Base-by-base conservation (phyloP, 225 moss, liverwort and hornwort genomes). In the Bryoerythrophyllum caledonicum region DNA sequence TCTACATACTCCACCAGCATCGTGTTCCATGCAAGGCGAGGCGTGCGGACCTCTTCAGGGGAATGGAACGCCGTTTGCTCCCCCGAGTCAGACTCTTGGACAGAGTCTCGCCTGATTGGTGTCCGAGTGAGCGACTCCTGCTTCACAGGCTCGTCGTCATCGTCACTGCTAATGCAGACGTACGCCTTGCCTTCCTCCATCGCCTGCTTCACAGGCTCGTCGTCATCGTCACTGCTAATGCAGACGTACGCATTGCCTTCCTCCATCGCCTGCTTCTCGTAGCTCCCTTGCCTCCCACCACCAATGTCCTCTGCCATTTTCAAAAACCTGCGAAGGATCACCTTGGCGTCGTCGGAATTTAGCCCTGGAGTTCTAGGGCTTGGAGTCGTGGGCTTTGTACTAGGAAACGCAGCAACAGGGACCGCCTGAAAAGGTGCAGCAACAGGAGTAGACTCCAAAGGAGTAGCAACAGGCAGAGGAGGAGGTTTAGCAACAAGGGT, bases 171-270 rank as follows among this genome's bases (percentile, higher is more conserved):
- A 46, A 67, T 10, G 14, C 56, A 1, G 0, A 70, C 7, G 32
- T 14, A 40, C 10, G 30, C 30, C 16, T 26, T 58, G 21, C 71
- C 78, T 35, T 56, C 12, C 24, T 5, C 25, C 20, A 17, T 12
- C 20, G 23, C 46, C 68, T 49, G 35, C 48, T 58, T 59, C 49
- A n/a, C 16, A 35, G 21, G 44, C 7, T 13, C 66, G 0, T 78
- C 74, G 21, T 81, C 66, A 10, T 70, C 66, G 32, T 81, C 84
- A 34, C 66, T 78, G 1, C 74, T 73, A 46, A 67, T 10, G 14
- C 56, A 1, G 0, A 70, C 7, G 32, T 14, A 40, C 10, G 30
- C 30, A 12, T 26, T 58, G 21, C 71, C 78, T 35, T 56, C 12
- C 24, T 5, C 25, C 20, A 17, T 12, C 20, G 23, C 11, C 54